Conservation (phyloP, 163 green algal genomes). For the Coccomyxa subellipsoidea region DNA sequence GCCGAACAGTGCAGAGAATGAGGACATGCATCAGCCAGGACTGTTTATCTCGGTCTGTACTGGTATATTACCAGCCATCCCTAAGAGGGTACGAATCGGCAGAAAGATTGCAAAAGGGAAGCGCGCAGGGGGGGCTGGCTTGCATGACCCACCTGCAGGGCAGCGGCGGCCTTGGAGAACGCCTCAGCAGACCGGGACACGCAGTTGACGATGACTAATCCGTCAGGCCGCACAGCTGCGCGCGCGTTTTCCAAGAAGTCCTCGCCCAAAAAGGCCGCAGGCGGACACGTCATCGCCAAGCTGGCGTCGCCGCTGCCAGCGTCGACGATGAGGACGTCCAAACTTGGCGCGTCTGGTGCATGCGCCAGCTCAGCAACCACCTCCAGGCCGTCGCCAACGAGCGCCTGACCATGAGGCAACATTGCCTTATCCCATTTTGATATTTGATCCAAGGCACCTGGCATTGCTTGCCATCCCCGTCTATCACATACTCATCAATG, state of each 20-base stretch:
- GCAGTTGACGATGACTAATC: slow-evolving; percentile 43
- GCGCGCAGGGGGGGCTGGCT: background rate
- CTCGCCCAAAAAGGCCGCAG: slow-evolving; percentile 36
- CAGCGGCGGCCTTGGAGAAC: slow-evolving; percentile 16
- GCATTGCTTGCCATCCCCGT: no score
- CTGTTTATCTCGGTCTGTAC: no score
- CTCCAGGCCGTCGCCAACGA: slow-evolving; percentile 25
- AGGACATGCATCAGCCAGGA: no score
- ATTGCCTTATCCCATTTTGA: no score
- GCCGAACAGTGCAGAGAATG: no score
- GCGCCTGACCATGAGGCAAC: slow-evolving; percentile 13
- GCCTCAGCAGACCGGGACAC: slow-evolving; percentile 27
- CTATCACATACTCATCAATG: no score
- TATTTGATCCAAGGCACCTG: no score
- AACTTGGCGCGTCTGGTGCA: background rate
- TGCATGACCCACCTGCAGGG: slow-evolving; percentile 14
- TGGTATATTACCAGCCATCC: no score
- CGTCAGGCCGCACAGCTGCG: slow-evolving; percentile 15
- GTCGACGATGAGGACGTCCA: slow-evolving; percentile 51
- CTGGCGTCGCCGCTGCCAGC: slow-evolving; percentile 39
- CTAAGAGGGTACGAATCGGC: no score
- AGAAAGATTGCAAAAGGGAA: background rate
- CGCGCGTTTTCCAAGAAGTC: slow-evolving; percentile 35
- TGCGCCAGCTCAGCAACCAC: slow-evolving; percentile 12
- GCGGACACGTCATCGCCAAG: slow-evolving; percentile 48